These are phyloP conservation scores for Phytophthora idaei DNA, from an alignment of 352 stramenopile genomes.

Conservation along the genomic window DNA sequence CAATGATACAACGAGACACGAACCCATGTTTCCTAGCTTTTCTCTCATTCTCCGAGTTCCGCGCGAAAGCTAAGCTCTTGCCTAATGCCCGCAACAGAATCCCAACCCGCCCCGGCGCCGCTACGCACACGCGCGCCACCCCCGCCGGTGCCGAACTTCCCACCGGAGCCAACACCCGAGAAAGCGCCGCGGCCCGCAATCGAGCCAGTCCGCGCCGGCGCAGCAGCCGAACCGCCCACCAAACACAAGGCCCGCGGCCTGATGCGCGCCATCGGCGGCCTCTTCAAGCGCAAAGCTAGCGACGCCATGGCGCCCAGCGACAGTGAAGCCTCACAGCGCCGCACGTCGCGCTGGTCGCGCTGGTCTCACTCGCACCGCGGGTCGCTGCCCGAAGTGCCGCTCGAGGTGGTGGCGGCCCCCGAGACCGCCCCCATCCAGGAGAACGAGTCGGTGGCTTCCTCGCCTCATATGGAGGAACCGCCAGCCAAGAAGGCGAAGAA, in stretches of 20 bases:
- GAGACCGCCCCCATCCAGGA: constrained; percentile 19
- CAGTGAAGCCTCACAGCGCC: constrained; percentile 42
- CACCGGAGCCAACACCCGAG: constrained; percentile 5
- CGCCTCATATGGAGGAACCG: constrained; percentile 18
- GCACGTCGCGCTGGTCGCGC: constrained; percentile 38
- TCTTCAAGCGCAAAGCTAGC: constrained; percentile 54
- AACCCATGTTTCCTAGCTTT: constrained; percentile 19
- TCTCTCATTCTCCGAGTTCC: constrained; percentile 28
- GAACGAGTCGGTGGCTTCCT: constrained; percentile 18
- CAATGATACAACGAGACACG: constrained; percentile 23
- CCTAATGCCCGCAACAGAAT: constrained; percentile 16
- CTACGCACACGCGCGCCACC: constrained; percentile 13
- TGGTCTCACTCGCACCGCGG: constrained; percentile 41
- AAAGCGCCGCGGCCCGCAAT: constrained; percentile 1
- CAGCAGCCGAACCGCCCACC: constrained; percentile 1
- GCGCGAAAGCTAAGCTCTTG: constrained; percentile 4
- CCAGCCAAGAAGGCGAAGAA: constrained; percentile 32
- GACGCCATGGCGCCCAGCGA: constrained; percentile 23
- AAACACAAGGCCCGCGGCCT: constrained; percentile 48
- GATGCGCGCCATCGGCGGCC: constrained; percentile 51
- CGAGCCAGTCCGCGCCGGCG: background rate
- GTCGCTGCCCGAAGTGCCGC: constrained; percentile 27
- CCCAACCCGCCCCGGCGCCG: background rate
- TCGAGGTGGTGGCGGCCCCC: constrained; percentile 17
- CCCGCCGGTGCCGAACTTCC: constrained; percentile 11